Base-by-base conservation (phyloP, 768 basidiomycete genomes). In the Lentinula aciculospora region DNA sequence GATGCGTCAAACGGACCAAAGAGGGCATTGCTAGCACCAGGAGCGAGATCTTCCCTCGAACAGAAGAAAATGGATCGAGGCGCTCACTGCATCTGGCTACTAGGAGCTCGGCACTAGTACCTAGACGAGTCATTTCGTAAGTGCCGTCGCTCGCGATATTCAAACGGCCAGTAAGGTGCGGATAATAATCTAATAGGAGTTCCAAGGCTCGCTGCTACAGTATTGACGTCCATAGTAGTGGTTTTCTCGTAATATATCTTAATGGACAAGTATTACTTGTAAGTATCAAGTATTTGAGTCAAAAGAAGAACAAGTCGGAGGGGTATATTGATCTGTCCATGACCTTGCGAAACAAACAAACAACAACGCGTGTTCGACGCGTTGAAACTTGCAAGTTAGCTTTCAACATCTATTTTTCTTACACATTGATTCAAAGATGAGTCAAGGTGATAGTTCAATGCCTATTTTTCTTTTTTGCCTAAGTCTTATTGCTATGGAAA, bases 21-120 rank as follows among this genome's bases (percentile, higher is more conserved):
- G 4, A 65, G 57, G 2, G 58, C 62, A 32, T 65, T 65, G 27
- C 64, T 60, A 2, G 58, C 60, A 2, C 23, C 50, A 45, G 37
- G 44, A 63, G 29, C 29, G 53, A 28, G n/a, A 61, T 32, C 15
- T 58, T 55, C 19, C 58, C 57, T 42, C 27, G 39, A 4, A 55
- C 21, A 31, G 60, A 57, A 34, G 58, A 49, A 37, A 65, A 60
- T 36, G 62, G 25, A 12, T 63, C 64, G 3, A 65, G 57, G 15
- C 27, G 57, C 34, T 60, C 58, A 25, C 21, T 61, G 44, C 64
- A 65, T 27, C 25, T 39, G 6, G 64, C 64, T 23, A 57, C 32
- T 28, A 65, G 5, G 19, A 65, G 53, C 28, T 58, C 62, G 17
- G 62, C 60, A n/a, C 64, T 62, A 25, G 62, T 56, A 23, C 57